Base-by-base conservation (phyloP, 2,329 filamentous ascomycete genomes). In the Daldinia sp. region DNA sequence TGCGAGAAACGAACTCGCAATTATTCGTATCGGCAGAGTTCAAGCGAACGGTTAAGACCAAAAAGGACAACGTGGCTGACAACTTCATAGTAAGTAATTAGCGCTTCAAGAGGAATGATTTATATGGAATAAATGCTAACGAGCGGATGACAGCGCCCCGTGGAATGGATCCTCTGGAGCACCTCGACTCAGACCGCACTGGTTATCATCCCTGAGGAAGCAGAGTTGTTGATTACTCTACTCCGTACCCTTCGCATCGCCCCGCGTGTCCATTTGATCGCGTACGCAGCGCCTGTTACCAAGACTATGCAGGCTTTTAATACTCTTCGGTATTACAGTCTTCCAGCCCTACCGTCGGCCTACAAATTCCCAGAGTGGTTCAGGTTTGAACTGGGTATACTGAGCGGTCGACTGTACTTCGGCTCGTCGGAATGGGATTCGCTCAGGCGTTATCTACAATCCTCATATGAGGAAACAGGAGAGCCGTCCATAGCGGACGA, bases 121-220 rank as follows among this genome's bases (percentile, higher is more conserved):
- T 13, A 19, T 21, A n/a, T 8, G 15, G 1, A 23, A 17, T 11
- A n/a, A n/a, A 39, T 30, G 21, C 48, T 64, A 21, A 64, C 61
- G 34, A 50, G 32, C 1, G 13, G n/a, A 32, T 5, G 61, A 69
- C 64, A 82, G 64, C 77, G 80, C 1, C 78, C 83, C 0, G 84
- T 89, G 0, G 83, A 87, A 23, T 91, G 87, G 87, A 70, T 91
- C 1, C 72, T 91, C 0, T 89, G 83, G 82, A 85, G 81, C 60
- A 67, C 69, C 0, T 9, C 64, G 0, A 76, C 76, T 0, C 69
- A 83, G 6, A 81, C 78, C 0, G 88, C 82, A 0, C 64, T 91
- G 0, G 72, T 91, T 1, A 70, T 91, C 1, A 86, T 85, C 25
- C 85, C 87, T 0, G 88, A 91, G 66, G 89, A 91, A 71, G 86